Evolutionary conservation across 2,329 filamentous ascomycete genomes (phyloP).

Genomic region (Diplodia corticola): DNA sequence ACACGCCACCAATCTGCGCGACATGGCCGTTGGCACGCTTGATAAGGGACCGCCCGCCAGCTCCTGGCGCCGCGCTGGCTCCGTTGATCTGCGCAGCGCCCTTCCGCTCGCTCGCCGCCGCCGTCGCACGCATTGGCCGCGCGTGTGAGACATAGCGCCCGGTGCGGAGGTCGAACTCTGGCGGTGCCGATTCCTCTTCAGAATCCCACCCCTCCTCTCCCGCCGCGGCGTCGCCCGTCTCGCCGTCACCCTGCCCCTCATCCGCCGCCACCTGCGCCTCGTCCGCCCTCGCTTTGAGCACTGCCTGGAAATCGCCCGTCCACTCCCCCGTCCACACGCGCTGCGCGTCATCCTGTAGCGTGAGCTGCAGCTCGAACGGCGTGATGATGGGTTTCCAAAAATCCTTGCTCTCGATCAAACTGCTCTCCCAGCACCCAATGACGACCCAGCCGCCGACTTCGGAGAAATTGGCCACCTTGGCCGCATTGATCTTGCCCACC

Average conservation of each 20-base stretch:
- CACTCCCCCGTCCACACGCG: slow-evolving; percentile 85
- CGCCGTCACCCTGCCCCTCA: slow-evolving; percentile 33
- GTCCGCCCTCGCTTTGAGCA: slow-evolving; percentile 50
- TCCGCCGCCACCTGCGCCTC: slow-evolving; percentile 26
- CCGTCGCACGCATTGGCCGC: slow-evolving; percentile 61
- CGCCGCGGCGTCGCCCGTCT: slow-evolving; percentile 35
- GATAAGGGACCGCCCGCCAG: slow-evolving; percentile 53
- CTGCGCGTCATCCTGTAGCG: slow-evolving; percentile 71
- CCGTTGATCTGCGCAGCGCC: slow-evolving; percentile 10
- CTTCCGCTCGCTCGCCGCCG: slow-evolving; percentile 27
- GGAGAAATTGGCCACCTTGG: slow-evolving; percentile 93
- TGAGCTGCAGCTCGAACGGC: slow-evolving; percentile 86
- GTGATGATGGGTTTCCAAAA: slow-evolving; percentile 91
- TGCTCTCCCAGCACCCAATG: slow-evolving; percentile 97
- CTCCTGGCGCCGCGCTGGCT: slow-evolving; percentile 1
- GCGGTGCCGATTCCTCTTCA: slow-evolving; percentile 67
- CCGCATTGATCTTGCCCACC: slow-evolving; percentile 92
- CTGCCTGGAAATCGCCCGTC: slow-evolving; percentile 79
- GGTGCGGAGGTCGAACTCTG: slow-evolving; percentile 89
- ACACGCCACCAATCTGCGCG: slow-evolving; percentile 76
- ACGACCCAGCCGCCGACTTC: slow-evolving; percentile 97
- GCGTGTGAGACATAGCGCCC: slow-evolving; percentile 79
- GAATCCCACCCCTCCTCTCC: slow-evolving; percentile 65
- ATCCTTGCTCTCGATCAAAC: slow-evolving; percentile 81
- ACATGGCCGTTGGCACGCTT: slow-evolving; percentile 69